Conservation (phyloP, 169 alveolate genomes). For the Perkinsus chesapeaki region DNA sequence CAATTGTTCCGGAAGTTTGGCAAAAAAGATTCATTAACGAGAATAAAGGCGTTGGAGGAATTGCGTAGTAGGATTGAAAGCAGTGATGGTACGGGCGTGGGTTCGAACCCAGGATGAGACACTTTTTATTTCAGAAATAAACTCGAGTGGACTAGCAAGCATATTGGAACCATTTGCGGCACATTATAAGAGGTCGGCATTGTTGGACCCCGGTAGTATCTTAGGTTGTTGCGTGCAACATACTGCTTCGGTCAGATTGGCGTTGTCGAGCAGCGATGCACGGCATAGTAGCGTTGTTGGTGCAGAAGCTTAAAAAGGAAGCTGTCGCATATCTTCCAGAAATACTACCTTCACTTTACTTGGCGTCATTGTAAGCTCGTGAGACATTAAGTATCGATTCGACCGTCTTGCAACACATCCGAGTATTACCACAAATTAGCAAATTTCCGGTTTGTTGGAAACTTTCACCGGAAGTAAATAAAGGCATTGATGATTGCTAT, state of each 20-base stretch:
- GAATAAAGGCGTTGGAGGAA: background rate
- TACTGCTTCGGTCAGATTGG: background rate
- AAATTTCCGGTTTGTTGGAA: too few relatives aligned
- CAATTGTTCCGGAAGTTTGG: background rate
- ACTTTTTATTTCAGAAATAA: background rate
- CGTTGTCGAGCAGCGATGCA: background rate
- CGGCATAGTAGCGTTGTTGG: background rate
- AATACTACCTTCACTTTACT: background rate
- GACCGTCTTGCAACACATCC: too few relatives aligned
- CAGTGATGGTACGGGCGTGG: background rate
- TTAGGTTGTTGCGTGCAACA: background rate
- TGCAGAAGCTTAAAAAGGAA: background rate
- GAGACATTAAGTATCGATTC: background rate
- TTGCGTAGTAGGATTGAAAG: background rate
- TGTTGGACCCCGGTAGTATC: background rate
- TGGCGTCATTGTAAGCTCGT: background rate
- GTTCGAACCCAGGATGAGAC: background rate
- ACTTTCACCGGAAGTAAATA: too few relatives aligned
- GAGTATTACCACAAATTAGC: too few relatives aligned
- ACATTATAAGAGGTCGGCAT: background rate
- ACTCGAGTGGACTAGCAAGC: background rate
- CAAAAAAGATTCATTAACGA: background rate
- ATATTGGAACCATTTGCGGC: background rate
- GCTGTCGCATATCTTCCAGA: background rate
- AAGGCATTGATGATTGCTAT: too few relatives aligned